Evolutionary conservation across 2,329 filamentous ascomycete species (phyloP).

Genomic region (Colletotrichum viniferum): DNA sequence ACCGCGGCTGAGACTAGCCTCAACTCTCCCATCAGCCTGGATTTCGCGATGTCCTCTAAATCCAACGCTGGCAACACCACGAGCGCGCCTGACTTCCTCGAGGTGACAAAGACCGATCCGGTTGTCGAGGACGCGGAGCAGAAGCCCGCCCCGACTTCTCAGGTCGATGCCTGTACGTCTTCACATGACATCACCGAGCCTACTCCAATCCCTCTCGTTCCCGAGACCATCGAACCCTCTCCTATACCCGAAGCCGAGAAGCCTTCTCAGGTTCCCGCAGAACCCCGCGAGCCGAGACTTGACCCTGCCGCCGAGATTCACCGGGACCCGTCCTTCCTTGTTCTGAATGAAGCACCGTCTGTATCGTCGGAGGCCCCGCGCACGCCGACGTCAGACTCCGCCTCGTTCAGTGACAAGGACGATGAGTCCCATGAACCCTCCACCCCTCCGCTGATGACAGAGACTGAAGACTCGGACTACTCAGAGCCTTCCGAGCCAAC

Average conservation of each 20-base stretch:
- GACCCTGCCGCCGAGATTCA: not conserved
- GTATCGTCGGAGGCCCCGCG: not conserved
- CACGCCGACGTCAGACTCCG: constrained; percentile 7
- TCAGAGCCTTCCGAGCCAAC: constrained; percentile 10
- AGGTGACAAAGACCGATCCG: not conserved
- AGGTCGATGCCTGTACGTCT: constrained; percentile 18
- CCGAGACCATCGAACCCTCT: not conserved
- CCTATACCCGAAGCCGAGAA: not conserved
- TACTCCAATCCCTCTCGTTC: not conserved
- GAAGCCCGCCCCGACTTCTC: not conserved
- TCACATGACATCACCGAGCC: not conserved
- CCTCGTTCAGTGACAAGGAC: constrained; percentile 6
- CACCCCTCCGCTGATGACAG: constrained; percentile 15
- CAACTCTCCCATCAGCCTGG: constrained; percentile 7
- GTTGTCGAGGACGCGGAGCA: not conserved
- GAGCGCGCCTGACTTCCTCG: not conserved
- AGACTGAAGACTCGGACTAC: constrained; percentile 20
- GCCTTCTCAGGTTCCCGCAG: not conserved
- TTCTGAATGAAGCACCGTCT: not conserved
- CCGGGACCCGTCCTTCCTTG: not conserved
- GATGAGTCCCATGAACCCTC: not conserved
- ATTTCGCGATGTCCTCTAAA: not conserved
- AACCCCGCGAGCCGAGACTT: constrained; percentile 1
- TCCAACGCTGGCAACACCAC: not conserved
- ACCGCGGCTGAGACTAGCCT: constrained; percentile 5